Evolutionary conservation across 805 yeast species (phyloP), one percentile per base, ranked within the genome.

Genomic region (Candida coquimbonensis): DNA sequence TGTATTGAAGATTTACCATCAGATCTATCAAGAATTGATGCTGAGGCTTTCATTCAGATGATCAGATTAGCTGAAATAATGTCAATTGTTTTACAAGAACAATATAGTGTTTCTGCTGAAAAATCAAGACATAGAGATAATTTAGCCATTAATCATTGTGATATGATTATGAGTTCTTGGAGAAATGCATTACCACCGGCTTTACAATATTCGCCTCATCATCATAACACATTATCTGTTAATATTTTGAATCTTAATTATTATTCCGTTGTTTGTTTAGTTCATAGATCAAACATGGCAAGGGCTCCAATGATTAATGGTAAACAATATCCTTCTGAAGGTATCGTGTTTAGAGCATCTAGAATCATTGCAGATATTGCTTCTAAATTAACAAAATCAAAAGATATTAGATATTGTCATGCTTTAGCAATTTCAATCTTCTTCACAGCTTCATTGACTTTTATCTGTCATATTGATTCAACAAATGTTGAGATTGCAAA

Each of bases 341-440:
- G 89, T 9, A 82, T 84, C 47, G 84, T 88, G 3, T 84, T 83
- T 69, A 87, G 83, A 61, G 86, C 90, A 1, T 88, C 93, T 1
- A 77, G 86, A 55, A 80, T 83, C 78, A 79, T 85, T 50, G 74
- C 85, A 6, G 69, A 76, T 38, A 80, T 86, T 45, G 72, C 78
- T 27, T 79, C 80, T 41, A 79, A 76, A 47, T 53, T 85, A 47
- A 53, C 71, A 36, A 75, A 72, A 38, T 69, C 72, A 37, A 70
- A 72, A 44, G 77, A 77, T 52, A 59, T 81, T 44, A 65, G 63
- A 44, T 72, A 69, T 51, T 73, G 78, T 48, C 83, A 87, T 12
- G 77, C 81, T n/a, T 68, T 74, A 61, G 73, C 71, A 53, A 80
- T 77, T 31, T 80, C 78, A 56, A 74, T 74, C 35, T 66, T 74